phyloP scores from a whole-genome alignment of 495 filamentous ascomycete species.

The Parathielavia appendiculata region DNA sequence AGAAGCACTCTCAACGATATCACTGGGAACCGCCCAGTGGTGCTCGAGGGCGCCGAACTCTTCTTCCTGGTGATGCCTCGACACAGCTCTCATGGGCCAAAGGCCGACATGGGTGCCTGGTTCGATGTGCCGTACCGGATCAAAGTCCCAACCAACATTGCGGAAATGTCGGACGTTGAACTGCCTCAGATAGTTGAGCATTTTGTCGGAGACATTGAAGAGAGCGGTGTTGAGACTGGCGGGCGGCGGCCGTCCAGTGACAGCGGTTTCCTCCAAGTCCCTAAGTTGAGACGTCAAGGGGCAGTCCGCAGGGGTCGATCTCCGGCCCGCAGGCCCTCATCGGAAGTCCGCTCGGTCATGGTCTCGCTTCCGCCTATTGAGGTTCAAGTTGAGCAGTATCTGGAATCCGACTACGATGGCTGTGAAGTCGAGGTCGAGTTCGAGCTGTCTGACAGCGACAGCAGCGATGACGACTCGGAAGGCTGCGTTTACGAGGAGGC shows the following conservation, averaged over 20 bases:
- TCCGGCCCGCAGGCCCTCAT: too few relatives aligned
- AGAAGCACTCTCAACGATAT: background rate
- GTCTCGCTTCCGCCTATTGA: too few relatives aligned
- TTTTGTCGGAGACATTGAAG: too few relatives aligned
- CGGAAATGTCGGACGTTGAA: background rate
- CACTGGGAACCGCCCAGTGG: background rate
- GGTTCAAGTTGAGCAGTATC: background rate
- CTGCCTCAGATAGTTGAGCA: background rate
- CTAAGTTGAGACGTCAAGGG: too few relatives aligned
- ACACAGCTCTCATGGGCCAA: background rate
- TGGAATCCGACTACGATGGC: background rate
- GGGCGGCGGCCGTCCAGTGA: too few relatives aligned
- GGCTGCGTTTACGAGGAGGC: background rate
- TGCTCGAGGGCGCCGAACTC: background rate
- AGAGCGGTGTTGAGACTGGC: background rate
- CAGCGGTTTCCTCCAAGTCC: too few relatives aligned
- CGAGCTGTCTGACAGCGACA: too few relatives aligned
- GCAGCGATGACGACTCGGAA: background rate
- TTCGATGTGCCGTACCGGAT: background rate
- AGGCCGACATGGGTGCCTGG: background rate
- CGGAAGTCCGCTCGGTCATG: too few relatives aligned
- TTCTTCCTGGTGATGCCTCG: background rate
- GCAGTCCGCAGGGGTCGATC: too few relatives aligned
- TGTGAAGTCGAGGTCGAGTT: too few relatives aligned
- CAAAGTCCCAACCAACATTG: background rate